phyloP scores from a whole-genome alignment of 805 yeast genomes.

The Lipomyces yamanashiensis region DNA sequence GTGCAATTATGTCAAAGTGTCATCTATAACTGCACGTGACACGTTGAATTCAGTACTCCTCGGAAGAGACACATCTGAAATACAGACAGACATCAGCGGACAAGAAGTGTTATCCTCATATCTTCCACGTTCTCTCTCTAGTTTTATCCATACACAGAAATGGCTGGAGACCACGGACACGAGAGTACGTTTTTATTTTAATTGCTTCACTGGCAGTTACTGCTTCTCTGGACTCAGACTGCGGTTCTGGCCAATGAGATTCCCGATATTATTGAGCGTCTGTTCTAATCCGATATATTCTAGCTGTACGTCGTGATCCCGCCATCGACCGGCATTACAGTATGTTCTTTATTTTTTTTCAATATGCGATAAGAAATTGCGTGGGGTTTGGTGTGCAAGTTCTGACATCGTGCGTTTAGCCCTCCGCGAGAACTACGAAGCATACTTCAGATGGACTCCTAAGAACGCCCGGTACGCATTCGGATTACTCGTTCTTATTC shows the following conservation, averaged over 20 bases:
- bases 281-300: conserved; percentile 10
- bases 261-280: neutral
- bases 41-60: too few relatives aligned
- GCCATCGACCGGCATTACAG: conserved; percentile 36
- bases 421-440: conserved; percentile 34
- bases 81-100: too few relatives aligned
- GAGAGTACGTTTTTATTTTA: conserved; percentile 16
- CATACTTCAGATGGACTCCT: conserved; percentile 31
- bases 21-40: neutral
- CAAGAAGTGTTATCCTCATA: neutral
- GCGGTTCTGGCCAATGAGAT: conserved; percentile 13
- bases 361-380: neutral
- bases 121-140: neutral
- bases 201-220: neutral
- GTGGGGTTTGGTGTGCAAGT: neutral
- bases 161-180: conserved; percentile 33
- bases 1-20: neutral
- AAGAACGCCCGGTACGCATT: conserved; percentile 26
- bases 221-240: neutral
- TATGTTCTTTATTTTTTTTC: neutral
- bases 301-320: conserved; percentile 35
- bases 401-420: conserved; percentile 8
- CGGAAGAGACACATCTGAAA: too few relatives aligned
- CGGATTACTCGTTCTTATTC: conserved; percentile 24
- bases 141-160: neutral